Conservation (phyloP, 345 rosid genomes). For the Reutealis trisperma region DNA sequence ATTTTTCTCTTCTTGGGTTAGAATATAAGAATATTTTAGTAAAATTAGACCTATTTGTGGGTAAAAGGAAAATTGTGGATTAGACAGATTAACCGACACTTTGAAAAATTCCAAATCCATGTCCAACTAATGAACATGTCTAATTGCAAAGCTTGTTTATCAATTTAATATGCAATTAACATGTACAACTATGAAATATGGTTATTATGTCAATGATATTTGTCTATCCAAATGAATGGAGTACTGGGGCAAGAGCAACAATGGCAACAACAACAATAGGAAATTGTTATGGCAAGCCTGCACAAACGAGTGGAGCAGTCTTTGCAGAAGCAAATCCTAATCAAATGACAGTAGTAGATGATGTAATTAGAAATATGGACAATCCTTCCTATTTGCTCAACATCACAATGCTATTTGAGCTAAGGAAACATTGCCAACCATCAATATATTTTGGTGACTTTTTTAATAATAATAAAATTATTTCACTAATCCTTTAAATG, state of each 20-base stretch:
- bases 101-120: too few species aligned
- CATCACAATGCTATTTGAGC: constrained; percentile 83
- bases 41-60: too few species aligned
- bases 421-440: constrained; percentile 89
- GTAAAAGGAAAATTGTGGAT: too few species aligned
- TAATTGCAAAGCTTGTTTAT: too few species aligned
- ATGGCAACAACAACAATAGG: constrained; percentile 34
- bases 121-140: too few species aligned
- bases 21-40: too few species aligned
- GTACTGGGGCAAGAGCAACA: constrained; percentile 39
- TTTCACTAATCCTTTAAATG: too few species aligned
- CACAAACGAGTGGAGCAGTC: constrained; percentile 53
- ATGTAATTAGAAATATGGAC: constrained; percentile 53
- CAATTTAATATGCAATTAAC: background rate
- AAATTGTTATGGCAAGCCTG: constrained; percentile 80
- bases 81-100: too few species aligned
- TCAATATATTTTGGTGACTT: too few species aligned
- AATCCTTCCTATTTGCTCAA: constrained; percentile 62
- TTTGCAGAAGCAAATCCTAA: constrained; percentile 62
- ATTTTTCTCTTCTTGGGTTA: too few species aligned
- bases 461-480: too few species aligned
- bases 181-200: background rate
- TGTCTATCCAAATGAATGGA: constrained; percentile 81
- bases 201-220: background rate
- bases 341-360: constrained; percentile 69